Percentiles rank a stretch among this genome's conserved stretches.
These are phyloP conservation scores for Termitomyces eurrhizus DNA, from an alignment of 768 basidiomycete genomes.

Conservation along the genomic window DNA sequence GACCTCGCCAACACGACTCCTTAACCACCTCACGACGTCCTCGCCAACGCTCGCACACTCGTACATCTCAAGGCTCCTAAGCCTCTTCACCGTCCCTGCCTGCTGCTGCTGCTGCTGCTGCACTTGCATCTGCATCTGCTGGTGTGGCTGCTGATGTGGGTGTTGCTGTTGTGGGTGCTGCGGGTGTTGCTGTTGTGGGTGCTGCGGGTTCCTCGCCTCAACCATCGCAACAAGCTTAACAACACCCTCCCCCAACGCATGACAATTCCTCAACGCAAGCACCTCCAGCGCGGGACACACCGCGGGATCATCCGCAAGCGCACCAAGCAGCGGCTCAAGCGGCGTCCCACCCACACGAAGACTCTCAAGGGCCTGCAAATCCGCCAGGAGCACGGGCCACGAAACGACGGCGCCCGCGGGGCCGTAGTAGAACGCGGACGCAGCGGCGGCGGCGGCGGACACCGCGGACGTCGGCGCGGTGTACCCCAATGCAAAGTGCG, in stretches of 20 bases:
- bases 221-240: slow-evolving; percentile 69
- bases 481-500: slow-evolving; percentile 31
- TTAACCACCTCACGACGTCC: slow-evolving; percentile 70
- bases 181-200: slow-evolving; percentile 15
- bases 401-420: slow-evolving; percentile 55
- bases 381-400: slow-evolving; percentile 59
- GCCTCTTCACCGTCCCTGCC: slow-evolving; percentile 33
- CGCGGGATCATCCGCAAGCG: slow-evolving; percentile 55
- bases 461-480: too few relatives aligned
- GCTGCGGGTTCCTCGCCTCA: slow-evolving; percentile 60
- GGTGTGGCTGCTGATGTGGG: too few relatives aligned
- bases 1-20: slow-evolving; percentile 56
- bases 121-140: too few relatives aligned
- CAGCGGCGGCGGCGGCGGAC: too few relatives aligned
- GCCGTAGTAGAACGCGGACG: slow-evolving; percentile 48
- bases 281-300: slow-evolving; percentile 58
- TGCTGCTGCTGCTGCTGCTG: slow-evolving; percentile 4
- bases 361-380: slow-evolving; percentile 53
- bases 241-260: slow-evolving; percentile 60
- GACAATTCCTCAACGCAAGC: slow-evolving; percentile 62
- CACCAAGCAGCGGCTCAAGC: slow-evolving; percentile 57
- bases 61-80: slow-evolving; percentile 58
- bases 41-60: slow-evolving; percentile 64
- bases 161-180: slow-evolving; percentile 5
- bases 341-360: slow-evolving; percentile 63